Base-by-base conservation (phyloP, 1,284 basidiomycete species). In the Chalciporus sp. region DNA sequence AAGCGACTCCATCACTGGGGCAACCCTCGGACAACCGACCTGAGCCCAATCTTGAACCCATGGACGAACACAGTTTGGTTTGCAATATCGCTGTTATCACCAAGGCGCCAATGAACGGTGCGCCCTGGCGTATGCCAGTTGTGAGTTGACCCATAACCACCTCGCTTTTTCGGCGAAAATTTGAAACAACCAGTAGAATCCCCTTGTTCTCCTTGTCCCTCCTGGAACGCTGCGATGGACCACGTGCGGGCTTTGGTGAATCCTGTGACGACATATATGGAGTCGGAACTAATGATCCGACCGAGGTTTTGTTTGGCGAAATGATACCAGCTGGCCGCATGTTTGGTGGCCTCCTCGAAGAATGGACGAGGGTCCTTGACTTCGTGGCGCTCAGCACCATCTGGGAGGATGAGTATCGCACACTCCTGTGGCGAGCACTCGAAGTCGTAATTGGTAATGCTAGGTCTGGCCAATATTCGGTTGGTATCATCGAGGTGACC, bases 11-110 rank as follows among this genome's bases (percentile, higher is more conserved):
- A 66, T 44, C 26, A 52, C 52, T 63, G 65, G 1, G 65, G 61
- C 7, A 62, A 53, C 12, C 58, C 65, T 44, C 55, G 62, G 33
- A 56, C 42, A 11, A 41, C 16, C 23, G 52, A 55, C 42, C 61
- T 48, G 31, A 67, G 16, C 27, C 64, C 64, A 27, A 64, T 51
- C 65, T 70, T 65, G 64, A 63, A 66, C 19, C 64, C 66, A 17
- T 66, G 66, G 26, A 67, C 53, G 17, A 63, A 53, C 11, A 68
- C 61, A 17, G 63, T 45, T 28, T 64, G 65, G 14, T 68, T 66
- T n/a, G 54, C 12, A 8, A 52, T 17, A 1, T 40, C 54, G 8
- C 19, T 40, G 7, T 46, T 41, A 28, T 61, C 54, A 14, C 64
- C 56, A 7, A 55, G 49, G 2, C 62, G 62, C 53, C 57, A 65